These are phyloP conservation scores for Lepidopterella palustris DNA, from an alignment of 495 filamentous ascomycete genomes.

Conservation along the genomic window DNA sequence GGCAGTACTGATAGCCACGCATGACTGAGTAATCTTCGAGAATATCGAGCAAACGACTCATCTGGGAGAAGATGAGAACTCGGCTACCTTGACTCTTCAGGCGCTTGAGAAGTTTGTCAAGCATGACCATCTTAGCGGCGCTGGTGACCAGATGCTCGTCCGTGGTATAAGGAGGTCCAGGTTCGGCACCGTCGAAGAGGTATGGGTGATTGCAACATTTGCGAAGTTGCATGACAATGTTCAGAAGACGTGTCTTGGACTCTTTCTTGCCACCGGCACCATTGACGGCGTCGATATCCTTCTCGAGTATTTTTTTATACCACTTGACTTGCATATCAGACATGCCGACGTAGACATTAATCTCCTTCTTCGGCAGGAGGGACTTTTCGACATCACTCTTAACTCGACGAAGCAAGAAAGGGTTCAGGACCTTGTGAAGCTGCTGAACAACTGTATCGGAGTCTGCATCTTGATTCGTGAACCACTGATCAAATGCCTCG, in stretches of 20 bases:
- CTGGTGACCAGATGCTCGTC: conserved; percentile 94
- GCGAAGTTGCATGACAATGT: conserved; percentile 99
- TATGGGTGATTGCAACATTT: conserved; percentile 99
- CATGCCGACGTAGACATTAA: conserved; percentile 98
- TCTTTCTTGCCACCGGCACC: conserved; percentile 93
- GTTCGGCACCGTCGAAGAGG: conserved; percentile 95
- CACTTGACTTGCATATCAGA: conserved; percentile 98
- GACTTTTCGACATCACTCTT: conserved; percentile 99
- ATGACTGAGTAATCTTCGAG: conserved; percentile 98
- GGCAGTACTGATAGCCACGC: conserved; percentile 88
- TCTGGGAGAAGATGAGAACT: conserved; percentile 97
- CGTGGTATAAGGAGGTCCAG: conserved; percentile 94
- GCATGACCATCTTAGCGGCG: conserved; percentile 93
- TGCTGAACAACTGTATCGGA: conserved; percentile 97
- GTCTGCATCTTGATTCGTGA: conserved; percentile 77
- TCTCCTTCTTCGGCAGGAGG: conserved; percentile 91
- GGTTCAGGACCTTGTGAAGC: conserved; percentile 84
- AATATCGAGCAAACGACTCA: conserved; percentile 96
- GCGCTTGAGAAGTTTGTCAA: conserved; percentile 83
- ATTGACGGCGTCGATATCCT: conserved; percentile 98
- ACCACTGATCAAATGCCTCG: conserved; percentile 98
- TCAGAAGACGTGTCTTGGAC: conserved; percentile 97
- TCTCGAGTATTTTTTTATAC: conserved; percentile 98
- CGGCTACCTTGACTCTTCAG: conserved; percentile 81
- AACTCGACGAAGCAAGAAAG: conserved; percentile 91